Conservation (phyloP, 495 filamentous ascomycete genomes). For the Neurospora sublineolata region DNA sequence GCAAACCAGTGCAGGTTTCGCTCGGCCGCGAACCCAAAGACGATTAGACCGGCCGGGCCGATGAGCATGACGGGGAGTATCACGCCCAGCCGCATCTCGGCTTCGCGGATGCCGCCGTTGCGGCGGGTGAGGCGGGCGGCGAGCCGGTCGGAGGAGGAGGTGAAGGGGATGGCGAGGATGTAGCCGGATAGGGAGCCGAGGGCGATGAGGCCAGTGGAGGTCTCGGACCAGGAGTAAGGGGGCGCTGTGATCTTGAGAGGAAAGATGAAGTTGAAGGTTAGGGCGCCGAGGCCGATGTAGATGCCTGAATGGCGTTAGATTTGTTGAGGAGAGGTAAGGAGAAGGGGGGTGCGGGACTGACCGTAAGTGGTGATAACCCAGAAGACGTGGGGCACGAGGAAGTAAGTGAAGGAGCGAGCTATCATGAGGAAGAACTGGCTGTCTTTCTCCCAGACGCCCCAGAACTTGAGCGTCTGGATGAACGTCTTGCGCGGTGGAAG, state of each 20-base stretch:
- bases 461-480: slow-evolving; percentile 35
- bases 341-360: slow-evolving; percentile 8
- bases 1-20: slow-evolving; percentile 43
- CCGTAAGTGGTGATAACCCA: slow-evolving; percentile 49
- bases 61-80: slow-evolving; percentile 44
- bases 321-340: not conserved
- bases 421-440: slow-evolving; percentile 45
- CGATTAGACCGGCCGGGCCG: slow-evolving; percentile 41
- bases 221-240: slow-evolving; percentile 48
- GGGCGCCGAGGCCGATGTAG: slow-evolving; percentile 46
- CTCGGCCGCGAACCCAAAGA: slow-evolving; percentile 46
- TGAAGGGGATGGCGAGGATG: slow-evolving; percentile 44
- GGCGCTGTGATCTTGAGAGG: slow-evolving; percentile 42
- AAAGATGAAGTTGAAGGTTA: slow-evolving; percentile 51
- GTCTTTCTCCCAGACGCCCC: slow-evolving; percentile 39
- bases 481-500: slow-evolving; percentile 35
- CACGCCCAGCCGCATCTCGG: slow-evolving; percentile 50
- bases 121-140: slow-evolving; percentile 43
- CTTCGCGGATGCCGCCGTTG: slow-evolving; percentile 47
- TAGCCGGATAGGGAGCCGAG: slow-evolving; percentile 42
- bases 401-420: slow-evolving; percentile 44
- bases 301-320: slow-evolving; percentile 25
- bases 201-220: slow-evolving; percentile 45
- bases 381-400: slow-evolving; percentile 44
- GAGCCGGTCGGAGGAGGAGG: slow-evolving; percentile 42